These are phyloP conservation scores for Aureobasidium sp. DNA, from an alignment of 2,329 filamentous ascomycete species.

Conservation along the genomic window DNA sequence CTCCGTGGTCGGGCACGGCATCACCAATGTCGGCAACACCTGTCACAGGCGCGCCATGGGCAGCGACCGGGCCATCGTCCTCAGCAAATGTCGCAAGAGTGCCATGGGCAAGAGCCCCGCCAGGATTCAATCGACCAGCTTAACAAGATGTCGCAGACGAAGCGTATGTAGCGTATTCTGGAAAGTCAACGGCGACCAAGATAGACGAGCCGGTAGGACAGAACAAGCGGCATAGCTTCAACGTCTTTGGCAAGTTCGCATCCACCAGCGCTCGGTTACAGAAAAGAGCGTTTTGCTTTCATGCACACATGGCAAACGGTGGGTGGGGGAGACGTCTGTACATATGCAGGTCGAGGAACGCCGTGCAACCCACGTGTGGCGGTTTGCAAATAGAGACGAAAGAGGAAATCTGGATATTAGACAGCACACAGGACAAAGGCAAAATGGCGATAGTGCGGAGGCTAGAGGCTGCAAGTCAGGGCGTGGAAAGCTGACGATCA, in stretches of 20 bases:
- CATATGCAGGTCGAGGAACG: neutral
- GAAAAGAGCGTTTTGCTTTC: neutral
- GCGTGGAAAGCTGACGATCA: constrained; percentile 4
- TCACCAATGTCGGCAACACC: neutral
- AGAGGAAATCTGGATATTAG: neutral
- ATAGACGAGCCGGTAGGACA: neutral
- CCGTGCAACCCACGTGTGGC: neutral
- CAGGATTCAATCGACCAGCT: neutral
- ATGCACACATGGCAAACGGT: constrained; percentile 6
- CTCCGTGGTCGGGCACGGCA: constrained; percentile 21
- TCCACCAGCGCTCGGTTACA: neutral
- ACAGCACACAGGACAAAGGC: neutral
- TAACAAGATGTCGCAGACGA: neutral
- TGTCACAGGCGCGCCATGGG: constrained; percentile 19
- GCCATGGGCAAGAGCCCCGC: constrained; percentile 3
- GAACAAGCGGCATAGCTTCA: neutral
- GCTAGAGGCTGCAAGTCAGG: neutral
- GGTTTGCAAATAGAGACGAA: neutral
- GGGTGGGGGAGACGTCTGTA: neutral
- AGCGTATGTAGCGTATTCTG: neutral
- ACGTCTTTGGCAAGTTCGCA: neutral
- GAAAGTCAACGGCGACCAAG: neutral
- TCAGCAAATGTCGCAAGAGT: constrained; percentile 2
- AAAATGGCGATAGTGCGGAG: constrained; percentile 4
- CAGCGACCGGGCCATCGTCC: constrained; percentile 10